Conservation (phyloP, 208 protist genomes). For the Jaenimonas drosophilae region DNA sequence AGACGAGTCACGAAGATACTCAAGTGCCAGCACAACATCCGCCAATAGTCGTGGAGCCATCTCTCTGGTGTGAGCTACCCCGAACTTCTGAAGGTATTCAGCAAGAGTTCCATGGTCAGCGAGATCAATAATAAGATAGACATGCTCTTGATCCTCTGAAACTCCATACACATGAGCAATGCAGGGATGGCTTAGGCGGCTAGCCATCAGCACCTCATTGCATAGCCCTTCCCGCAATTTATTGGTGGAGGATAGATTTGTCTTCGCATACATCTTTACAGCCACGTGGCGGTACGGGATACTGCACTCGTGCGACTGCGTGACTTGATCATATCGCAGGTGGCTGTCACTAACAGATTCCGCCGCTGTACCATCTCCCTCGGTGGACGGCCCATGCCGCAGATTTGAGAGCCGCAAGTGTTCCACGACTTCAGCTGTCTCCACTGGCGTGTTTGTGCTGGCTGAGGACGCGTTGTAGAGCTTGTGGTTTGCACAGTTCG, state of each 20-base stretch:
- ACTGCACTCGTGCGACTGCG: slow-evolving; percentile 1
- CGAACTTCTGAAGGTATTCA: slow-evolving; percentile 40
- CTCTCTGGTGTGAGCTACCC: slow-evolving; percentile 26
- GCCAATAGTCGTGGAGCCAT: slow-evolving; percentile 72
- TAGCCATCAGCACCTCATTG: slow-evolving; percentile 55
- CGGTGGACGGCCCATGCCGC: too few species aligned
- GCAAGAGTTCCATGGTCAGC: slow-evolving; percentile 58
- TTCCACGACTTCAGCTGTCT: too few species aligned
- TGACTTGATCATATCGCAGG: too few species aligned
- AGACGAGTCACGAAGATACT: slow-evolving; percentile 43
- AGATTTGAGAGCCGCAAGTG: too few species aligned
- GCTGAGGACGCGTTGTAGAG: too few species aligned
- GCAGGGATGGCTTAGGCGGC: slow-evolving; percentile 49
- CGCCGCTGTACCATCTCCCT: too few species aligned
- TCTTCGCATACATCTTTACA: slow-evolving; percentile 61
- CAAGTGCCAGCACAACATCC: slow-evolving; percentile 66
- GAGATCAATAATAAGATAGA: slow-evolving; percentile 76
- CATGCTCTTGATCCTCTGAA: slow-evolving; percentile 29
- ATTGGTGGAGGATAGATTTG: slow-evolving; percentile 19
- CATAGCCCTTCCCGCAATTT: slow-evolving; percentile 37
- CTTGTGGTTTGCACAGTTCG: too few species aligned
- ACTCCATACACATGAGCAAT: slow-evolving; percentile 63
- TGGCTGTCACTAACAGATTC: too few species aligned
- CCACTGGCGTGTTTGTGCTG: too few species aligned
- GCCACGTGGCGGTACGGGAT: slow-evolving; percentile 46